Evolutionary conservation across 2,329 filamentous ascomycete genomes (phyloP).

Genomic region (Myriosclerotinia curreyana): DNA sequence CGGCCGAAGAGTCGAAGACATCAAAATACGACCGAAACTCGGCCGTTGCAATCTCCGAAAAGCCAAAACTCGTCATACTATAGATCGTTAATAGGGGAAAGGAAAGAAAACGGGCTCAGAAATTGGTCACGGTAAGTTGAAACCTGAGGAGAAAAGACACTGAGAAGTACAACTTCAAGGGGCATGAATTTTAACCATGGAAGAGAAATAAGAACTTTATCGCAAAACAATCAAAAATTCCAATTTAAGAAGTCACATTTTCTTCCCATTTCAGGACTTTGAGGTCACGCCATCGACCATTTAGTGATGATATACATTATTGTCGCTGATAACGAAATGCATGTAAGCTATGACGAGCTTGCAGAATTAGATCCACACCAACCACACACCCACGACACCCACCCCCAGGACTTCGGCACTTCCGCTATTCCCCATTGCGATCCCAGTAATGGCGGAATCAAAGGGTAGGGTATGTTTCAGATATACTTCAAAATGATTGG

Average conservation of each 20-base stretch:
- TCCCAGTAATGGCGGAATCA: not conserved
- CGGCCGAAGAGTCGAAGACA: no score
- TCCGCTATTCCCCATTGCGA: not conserved
- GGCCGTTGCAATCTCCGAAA: not conserved
- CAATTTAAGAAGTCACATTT: not conserved
- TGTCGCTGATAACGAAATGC: slow-evolving; percentile 12
- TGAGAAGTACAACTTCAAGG: not conserved
- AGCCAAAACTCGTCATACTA: not conserved
- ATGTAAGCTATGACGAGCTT: slow-evolving; percentile 16
- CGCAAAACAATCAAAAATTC: not conserved
- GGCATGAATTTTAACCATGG: not conserved
- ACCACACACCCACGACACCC: not conserved
- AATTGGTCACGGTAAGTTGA: not conserved
- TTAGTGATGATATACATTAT: not conserved
- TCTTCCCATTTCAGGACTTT: not conserved
- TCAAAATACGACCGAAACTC: no score
- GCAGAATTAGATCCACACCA: not conserved
- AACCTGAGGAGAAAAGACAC: not conserved
- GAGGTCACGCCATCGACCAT: not conserved
- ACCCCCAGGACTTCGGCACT: not conserved
- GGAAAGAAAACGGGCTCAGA: not conserved
- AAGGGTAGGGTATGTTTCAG: not conserved
- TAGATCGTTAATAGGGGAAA: not conserved
- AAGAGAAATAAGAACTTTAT: not conserved
- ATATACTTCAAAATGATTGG: not conserved